Evolutionary conservation across 306 rosid species (phyloP).

Genomic region (Delonix regia): DNA sequence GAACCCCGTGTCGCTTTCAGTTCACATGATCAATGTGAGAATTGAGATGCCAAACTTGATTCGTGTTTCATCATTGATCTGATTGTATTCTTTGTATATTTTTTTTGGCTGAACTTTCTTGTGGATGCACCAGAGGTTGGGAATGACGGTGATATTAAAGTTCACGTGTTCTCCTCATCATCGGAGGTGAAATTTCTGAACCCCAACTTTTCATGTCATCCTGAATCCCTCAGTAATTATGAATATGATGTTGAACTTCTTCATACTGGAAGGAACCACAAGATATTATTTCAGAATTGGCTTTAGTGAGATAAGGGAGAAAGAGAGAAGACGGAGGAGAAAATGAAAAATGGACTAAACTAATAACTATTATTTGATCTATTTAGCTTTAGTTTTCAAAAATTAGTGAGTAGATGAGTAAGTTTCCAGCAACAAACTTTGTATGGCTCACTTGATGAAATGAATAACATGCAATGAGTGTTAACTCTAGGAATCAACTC

Average conservation of each 20-base stretch:
- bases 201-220: slow-evolving; percentile 18
- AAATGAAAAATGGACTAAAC: neutral
- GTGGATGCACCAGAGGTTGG: slow-evolving; percentile 53
- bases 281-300: slow-evolving; percentile 12
- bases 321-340: neutral
- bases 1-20: slow-evolving; percentile 32
- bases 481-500: neutral
- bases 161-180: slow-evolving; percentile 76
- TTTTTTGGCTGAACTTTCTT: neutral
- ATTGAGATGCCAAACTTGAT: slow-evolving; percentile 19
- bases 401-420: neutral
- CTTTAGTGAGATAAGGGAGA: neutral
- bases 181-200: slow-evolving; percentile 65
- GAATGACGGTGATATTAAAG: slow-evolving; percentile 56
- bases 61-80: slow-evolving; percentile 4
- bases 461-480: neutral
- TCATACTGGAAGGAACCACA: neutral
- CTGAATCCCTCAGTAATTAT: slow-evolving; percentile 12
- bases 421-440: neutral
- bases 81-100: slow-evolving; percentile 12
- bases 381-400: neutral
- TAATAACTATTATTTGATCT: neutral
- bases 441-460: neutral
- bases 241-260: neutral
- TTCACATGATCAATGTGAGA: slow-evolving; percentile 12